phyloP scores from a whole-genome alignment of 176 grass and related monocot species.

The Carex cristatella region DNA sequence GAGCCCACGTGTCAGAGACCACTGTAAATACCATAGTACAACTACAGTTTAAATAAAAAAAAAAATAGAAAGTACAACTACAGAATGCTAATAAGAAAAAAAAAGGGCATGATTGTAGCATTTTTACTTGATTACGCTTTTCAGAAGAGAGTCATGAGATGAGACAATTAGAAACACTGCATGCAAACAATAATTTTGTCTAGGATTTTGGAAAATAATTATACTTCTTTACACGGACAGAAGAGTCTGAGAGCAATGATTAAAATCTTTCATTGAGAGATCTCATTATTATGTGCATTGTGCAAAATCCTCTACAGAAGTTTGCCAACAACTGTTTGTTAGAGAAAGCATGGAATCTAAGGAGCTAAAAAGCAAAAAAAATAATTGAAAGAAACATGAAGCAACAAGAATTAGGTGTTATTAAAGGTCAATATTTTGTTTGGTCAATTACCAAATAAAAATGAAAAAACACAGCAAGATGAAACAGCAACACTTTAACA shows the following conservation, averaged over 20 bases:
- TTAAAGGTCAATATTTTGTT: background rate
- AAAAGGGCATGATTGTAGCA: background rate
- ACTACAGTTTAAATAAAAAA: background rate
- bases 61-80: background rate
- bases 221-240: background rate
- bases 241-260: background rate
- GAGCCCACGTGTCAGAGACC: background rate
- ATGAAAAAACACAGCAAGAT: background rate
- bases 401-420: background rate
- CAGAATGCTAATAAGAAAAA: constrained; percentile 1
- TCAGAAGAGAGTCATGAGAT: constrained; percentile 5
- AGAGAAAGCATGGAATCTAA: constrained; percentile 9
- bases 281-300: constrained; percentile 1
- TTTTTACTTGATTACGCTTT: constrained; percentile 20
- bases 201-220: background rate
- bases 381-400: background rate
- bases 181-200: constrained; percentile 5
- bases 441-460: background rate
- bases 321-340: background rate
- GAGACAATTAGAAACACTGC: constrained; percentile 12
- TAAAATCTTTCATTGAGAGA: background rate
- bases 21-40: background rate
- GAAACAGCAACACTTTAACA: background rate
- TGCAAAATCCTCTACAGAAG: background rate
- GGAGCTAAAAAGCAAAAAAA: background rate